Base-by-base conservation (phyloP, 2,329 filamentous ascomycete species). In the Phyllachora maydis region DNA sequence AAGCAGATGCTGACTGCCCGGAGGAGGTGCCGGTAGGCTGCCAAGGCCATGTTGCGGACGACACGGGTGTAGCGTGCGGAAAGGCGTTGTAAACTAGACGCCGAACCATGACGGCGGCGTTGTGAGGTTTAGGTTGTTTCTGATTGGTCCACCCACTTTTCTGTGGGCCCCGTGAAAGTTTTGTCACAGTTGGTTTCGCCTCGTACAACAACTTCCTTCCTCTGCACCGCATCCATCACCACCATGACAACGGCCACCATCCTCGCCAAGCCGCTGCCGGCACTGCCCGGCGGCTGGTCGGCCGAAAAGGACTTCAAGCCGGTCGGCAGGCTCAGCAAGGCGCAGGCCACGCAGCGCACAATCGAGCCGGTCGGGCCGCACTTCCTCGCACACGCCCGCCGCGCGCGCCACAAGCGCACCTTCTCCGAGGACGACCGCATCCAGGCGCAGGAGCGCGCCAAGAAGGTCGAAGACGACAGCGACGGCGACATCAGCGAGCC, bases 391-490 rank as follows among this genome's bases (percentile, higher is more conserved):
- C 83, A 95, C 52, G 88, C 88, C 40, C 83, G 88, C 45, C 77
- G 88, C 52, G 79, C 82, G 53, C 76, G 83, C 34, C 83, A 95
- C 56, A 81, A 91, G 60, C 82, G 88, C 43, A 98, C 88, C 24
- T 98, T 98, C 56, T 91, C 79, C 42, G 85, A 98, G 56, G 88
- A 98, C 53, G 88, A 98, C 50, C 77, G 83, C 35, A 90, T 98
- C 45, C 81, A 93, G 58, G 88, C 88, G 23, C 77, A 90, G 52
- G 72, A 90, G 51, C 82, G 74, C 37, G 82, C 83, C 44, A 92
- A 90, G 69, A 93, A 91, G 52, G 70, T 90, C 26, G 85, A 95
- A 52, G 77, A 81, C 26, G 81, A 93, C 28, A 70, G 72, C 33
- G 72, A 73, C 32, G 78, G 75, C 41, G 83, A 95, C 31, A 81